Base-by-base conservation (phyloP, 2,329 filamentous ascomycete genomes). In the Helminthosporium solani region DNA sequence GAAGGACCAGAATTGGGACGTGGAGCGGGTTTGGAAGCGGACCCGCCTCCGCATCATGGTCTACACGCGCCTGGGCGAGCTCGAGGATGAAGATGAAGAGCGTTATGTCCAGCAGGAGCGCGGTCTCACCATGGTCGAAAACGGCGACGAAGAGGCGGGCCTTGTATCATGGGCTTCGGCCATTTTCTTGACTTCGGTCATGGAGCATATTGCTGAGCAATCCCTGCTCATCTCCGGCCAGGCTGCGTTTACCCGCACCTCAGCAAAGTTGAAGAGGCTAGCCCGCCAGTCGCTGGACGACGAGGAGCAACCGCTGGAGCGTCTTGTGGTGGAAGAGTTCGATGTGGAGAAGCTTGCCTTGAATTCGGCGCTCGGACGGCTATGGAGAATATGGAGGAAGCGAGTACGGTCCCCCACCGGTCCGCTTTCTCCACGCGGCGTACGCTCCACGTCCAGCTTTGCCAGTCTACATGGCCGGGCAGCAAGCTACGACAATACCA, bases 21-120 rank as follows among this genome's bases (percentile, higher is more conserved):
- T 95, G n/a, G 88, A 96, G 65, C 78, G 91, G 45, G 86, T 91
- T 15, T 99, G 94, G 91, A 96, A 95, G 74, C 82, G 94, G 56
- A 94, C 91, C 0, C 84, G 94, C 44, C 74, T 99, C 60, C 84
- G 94, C 50, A 96, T 94, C 69, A 99, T 99, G 94, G 92, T 99
- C 18, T 97, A 97, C 68, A 97, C 91, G 7, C 91, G 94, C 7
- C 77, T 99, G 6, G 94, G 94, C 35, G 92, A 99, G 64, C 85
- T 99, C 80, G 95, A 99, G 70, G 94, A 99, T 72, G 91, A 97
- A 57, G 94, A 99, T 56, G 94, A 97, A 69, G 92, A 96, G 64
- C 83, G 85, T 40, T 89, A 89, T 63, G 87, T 95, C 66, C 84
- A 90, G 54, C 84, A 90, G 60, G 90, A 94, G 55, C 75, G 72